These are phyloP conservation scores for Lachancea dasiensis DNA, from an alignment of 805 yeast genomes.

Conservation along the genomic window DNA sequence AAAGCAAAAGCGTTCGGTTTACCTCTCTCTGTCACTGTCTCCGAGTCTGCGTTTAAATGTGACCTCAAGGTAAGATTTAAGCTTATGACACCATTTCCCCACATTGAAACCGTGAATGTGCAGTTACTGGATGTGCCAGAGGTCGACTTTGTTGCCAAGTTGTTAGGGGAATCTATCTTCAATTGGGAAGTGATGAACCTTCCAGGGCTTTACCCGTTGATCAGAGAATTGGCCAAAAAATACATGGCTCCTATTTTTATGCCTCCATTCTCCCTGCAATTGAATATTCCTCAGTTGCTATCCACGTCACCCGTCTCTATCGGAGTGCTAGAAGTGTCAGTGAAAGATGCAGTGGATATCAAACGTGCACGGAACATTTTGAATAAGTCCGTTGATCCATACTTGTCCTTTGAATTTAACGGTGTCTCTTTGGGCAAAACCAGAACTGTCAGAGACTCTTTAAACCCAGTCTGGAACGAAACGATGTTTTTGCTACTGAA, in stretches of 20 bases:
- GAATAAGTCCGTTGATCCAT: constrained; percentile 87
- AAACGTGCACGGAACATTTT: constrained; percentile 57
- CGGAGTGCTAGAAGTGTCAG: constrained; percentile 73
- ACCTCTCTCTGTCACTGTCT: constrained; percentile 71
- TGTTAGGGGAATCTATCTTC: constrained; percentile 73
- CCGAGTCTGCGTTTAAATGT: constrained; percentile 72
- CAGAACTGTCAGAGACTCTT: constrained; percentile 58
- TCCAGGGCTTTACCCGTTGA: constrained; percentile 81
- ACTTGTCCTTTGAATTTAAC: constrained; percentile 62
- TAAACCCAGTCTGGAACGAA: constrained; percentile 80
- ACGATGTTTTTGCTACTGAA: constrained; percentile 61
- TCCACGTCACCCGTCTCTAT: constrained; percentile 83
- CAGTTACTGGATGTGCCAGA: constrained; percentile 82
- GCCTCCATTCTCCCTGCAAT: constrained; percentile 86
- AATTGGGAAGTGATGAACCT: constrained; percentile 81
- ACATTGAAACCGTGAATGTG: constrained; percentile 82
- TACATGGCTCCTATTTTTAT: constrained; percentile 85
- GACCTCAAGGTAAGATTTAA: constrained; percentile 74
- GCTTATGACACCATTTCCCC: constrained; percentile 89
- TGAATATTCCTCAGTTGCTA: constrained; percentile 84
- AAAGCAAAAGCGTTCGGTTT: constrained; percentile 80
- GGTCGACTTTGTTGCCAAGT: constrained; percentile 72
- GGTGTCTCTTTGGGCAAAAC: constrained; percentile 60
- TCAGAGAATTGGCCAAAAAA: constrained; percentile 78
- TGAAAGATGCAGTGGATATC: constrained; percentile 61